These are phyloP conservation scores for Aureoboletus auriporus DNA, from an alignment of 768 basidiomycete genomes.

Conservation along the genomic window DNA sequence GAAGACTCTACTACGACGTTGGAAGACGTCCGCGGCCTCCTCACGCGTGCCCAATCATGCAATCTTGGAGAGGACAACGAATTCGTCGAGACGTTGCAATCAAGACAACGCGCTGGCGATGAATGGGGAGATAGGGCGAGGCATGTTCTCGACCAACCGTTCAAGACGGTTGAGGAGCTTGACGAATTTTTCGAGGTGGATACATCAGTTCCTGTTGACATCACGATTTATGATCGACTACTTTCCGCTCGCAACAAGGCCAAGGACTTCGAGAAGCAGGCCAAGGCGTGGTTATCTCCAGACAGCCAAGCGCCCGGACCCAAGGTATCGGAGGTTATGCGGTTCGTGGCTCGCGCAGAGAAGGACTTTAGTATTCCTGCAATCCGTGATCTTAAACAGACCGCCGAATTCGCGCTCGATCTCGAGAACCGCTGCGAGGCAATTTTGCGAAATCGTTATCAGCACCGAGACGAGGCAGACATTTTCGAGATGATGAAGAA, in stretches of 20 bases:
- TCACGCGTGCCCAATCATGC: constrained; percentile 67
- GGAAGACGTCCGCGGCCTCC: constrained; percentile 70
- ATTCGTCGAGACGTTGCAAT: constrained; percentile 59
- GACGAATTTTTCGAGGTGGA: constrained; percentile 68
- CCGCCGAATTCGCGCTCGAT: constrained; percentile 73
- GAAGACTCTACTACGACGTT: constrained; percentile 65
- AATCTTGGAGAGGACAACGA: constrained; percentile 62
- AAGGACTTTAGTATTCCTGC: constrained; percentile 73
- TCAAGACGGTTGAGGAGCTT: constrained; percentile 74
- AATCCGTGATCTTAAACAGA: constrained; percentile 61
- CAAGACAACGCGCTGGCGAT: constrained; percentile 61
- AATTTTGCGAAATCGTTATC: constrained; percentile 63
- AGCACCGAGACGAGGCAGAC: constrained; percentile 51
- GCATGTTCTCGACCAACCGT: constrained; percentile 58
- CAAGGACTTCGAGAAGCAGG: constrained; percentile 76
- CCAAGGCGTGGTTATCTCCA: constrained; percentile 62
- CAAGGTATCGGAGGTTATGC: constrained; percentile 62
- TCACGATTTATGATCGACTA: constrained; percentile 60
- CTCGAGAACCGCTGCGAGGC: constrained; percentile 73
- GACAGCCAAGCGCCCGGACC: constrained; percentile 55
- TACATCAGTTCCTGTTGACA: constrained; percentile 64
- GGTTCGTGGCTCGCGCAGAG: constrained; percentile 66
- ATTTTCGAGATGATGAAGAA: constrained; percentile 68
- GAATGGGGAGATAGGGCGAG: constrained; percentile 77
- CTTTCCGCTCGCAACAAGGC: constrained; percentile 63